Evolutionary conservation across 2,329 filamentous ascomycete species (phyloP), one percentile per base, ranked within the genome.

Genomic region (Colletotrichum sp.): DNA sequence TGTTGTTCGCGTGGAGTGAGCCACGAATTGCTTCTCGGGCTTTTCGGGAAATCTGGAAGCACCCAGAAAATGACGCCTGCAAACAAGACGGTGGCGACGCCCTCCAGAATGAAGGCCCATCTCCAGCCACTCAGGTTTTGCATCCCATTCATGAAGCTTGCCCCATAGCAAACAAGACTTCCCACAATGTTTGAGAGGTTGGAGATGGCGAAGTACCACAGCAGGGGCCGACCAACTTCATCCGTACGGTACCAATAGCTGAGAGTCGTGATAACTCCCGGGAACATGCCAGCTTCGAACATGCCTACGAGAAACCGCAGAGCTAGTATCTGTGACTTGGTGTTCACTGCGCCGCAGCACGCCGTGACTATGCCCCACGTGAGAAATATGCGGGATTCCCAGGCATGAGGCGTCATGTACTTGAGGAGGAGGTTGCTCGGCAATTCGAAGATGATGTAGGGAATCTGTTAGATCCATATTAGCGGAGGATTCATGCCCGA

Each of bases 401-500:
- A 85, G 21, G 80, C 77, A 9, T 81, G 78, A 3, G 84, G 84
- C 16, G 78, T 82, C 63, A 83, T 77, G 43, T 79, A 79, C 75
- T 85, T 86, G 5, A 85, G 78, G 4, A 85, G 52, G 4, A 86
- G 77, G 71, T 86, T 86, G 74, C 81, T 83, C 1, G 85, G 85
- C 3, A 82, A 80, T 80, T 86, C 84, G 69, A 86, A 85, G 59
- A 86, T 74, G 55, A 86, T 85, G 63, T 85, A 86, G 18, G 79
- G 77, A 65, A 86, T 85, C 82, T 83, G 13, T 28, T 48, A 26
- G 57, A 26, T 28, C 57, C 16, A 28, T 24, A n/a, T 60, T n/a
- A 60, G 13, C 57, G 2, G 0, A 13, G 28, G 7, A 0, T 60
- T 60, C 16, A 13, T 30, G 24, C 7, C 16, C 52, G 12, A 26